phyloP scores from a whole-genome alignment of 2,329 filamentous ascomycete genomes.

The Monosporascus sp. region DNA sequence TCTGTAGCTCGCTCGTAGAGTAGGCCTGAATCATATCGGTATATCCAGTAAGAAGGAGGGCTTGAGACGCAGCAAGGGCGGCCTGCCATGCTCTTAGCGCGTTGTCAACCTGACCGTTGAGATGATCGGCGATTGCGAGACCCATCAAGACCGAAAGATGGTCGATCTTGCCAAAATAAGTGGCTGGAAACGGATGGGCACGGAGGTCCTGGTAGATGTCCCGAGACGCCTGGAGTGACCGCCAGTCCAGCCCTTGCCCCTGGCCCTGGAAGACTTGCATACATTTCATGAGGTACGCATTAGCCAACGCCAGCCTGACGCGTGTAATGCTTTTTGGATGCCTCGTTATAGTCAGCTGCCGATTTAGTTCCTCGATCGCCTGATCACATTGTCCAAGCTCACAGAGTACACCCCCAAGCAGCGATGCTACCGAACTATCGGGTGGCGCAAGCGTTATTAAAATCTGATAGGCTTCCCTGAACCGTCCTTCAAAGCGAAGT shows the following conservation, averaged over 20 bases:
- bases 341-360: not conserved
- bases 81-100: conserved; percentile 2
- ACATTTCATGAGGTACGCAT: conserved; percentile 1
- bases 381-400: conserved; percentile 5
- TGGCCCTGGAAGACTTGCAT: not conserved
- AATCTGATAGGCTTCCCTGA: conserved; percentile 1
- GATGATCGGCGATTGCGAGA: conserved; percentile 1
- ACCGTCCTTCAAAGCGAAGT: conserved; percentile 6
- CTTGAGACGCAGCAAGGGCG: conserved; percentile 3
- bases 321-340: not conserved
- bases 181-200: not conserved
- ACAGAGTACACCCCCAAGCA: conserved; percentile 1
- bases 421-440: not conserved
- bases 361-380: not conserved
- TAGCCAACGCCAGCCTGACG: not conserved
- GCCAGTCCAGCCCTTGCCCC: conserved; percentile 1
- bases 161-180: conserved; percentile 1
- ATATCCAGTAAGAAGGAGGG: conserved; percentile 3
- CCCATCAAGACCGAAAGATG: conserved; percentile 2
- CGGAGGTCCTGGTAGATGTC: not conserved
- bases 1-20: conserved; percentile 3
- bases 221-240: not conserved
- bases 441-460: not conserved
- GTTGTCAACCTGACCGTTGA: not conserved
- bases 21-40: conserved; percentile 8